Percentiles rank a stretch among this genome's conserved stretches.
phyloP scores from a whole-genome alignment of 208 protist species.

The Borovskyia barvae region DNA sequence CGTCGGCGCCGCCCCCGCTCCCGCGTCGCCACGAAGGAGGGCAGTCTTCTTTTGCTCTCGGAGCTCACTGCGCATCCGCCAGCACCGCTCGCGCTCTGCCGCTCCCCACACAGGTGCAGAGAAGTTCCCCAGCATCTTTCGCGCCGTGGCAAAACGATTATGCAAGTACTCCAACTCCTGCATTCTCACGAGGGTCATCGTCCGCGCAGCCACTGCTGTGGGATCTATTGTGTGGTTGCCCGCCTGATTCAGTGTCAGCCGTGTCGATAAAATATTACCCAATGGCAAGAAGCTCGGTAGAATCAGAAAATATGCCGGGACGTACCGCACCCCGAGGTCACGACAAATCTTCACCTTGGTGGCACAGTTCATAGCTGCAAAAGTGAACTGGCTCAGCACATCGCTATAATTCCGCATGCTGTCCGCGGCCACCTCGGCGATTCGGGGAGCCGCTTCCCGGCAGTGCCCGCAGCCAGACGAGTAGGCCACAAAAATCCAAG shows the following conservation, averaged over 20 bases:
- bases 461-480: conserved; percentile 57
- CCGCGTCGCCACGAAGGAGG: not conserved
- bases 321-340: conserved; percentile 18
- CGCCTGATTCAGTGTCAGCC: no score
- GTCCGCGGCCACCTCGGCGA: conserved; percentile 5
- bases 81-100: conserved; percentile 4
- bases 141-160: conserved; percentile 6
- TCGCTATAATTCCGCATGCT: conserved; percentile 3
- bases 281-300: no score
- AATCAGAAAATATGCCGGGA: conserved; percentile 42
- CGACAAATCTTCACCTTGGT: conserved; percentile 23
- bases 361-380: conserved; percentile 55
- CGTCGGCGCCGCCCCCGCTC: not conserved
- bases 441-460: conserved; percentile 25
- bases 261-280: no score
- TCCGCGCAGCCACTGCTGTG: no score
- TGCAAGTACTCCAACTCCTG: not conserved
- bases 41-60: conserved; percentile 11
- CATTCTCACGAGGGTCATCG: conserved; percentile 1
- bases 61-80: conserved; percentile 20
- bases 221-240: no score
- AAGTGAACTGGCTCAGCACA: conserved; percentile 11
- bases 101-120: not conserved
- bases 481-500: conserved; percentile 66
- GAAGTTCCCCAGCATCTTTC: conserved; percentile 2